Conservation (phyloP, 2,329 filamentous ascomycete genomes). For the Mollisiaceae sp. region DNA sequence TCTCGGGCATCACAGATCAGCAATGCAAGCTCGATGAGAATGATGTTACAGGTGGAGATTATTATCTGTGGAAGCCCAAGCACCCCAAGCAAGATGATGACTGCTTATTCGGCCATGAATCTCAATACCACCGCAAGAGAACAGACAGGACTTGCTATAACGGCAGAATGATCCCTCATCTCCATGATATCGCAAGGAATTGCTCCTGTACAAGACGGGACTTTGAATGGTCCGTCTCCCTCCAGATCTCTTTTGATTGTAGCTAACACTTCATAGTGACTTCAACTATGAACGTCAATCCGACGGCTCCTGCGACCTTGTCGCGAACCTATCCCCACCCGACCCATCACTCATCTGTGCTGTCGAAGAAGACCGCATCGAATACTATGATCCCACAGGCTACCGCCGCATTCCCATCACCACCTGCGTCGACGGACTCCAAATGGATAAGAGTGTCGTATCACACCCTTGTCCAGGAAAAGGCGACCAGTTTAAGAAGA, state of each 20-base stretch:
- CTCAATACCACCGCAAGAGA: constrained; percentile 91
- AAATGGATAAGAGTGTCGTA: constrained; percentile 66
- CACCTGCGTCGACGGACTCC: constrained; percentile 78
- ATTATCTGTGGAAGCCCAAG: constrained; percentile 84
- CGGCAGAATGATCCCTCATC: constrained; percentile 69
- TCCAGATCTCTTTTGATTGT: not conserved
- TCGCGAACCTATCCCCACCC: constrained; percentile 71
- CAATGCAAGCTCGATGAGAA: constrained; percentile 72
- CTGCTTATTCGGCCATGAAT: constrained; percentile 91
- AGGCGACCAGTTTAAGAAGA: constrained; percentile 80
- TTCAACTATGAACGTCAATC: constrained; percentile 88
- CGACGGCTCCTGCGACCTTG: constrained; percentile 78
- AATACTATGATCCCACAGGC: constrained; percentile 85
- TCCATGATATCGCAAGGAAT: constrained; percentile 73
- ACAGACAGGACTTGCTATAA: constrained; percentile 82
- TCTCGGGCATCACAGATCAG: constrained; percentile 76
- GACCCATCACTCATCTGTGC: constrained; percentile 64
- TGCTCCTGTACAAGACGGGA: constrained; percentile 85
- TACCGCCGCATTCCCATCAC: constrained; percentile 90
- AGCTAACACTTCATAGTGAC: constrained; percentile 61
- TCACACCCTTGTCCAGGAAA: constrained; percentile 74
- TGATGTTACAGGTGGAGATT: constrained; percentile 68
- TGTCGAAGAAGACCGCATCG: constrained; percentile 68
- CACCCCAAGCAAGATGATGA: constrained; percentile 80
- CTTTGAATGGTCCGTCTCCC: constrained; percentile 81